Percentiles rank a stretch among this genome's conserved stretches.
phyloP scores from a whole-genome alignment of 2,329 filamentous ascomycete genomes.

The Leptographium radiaticola region DNA sequence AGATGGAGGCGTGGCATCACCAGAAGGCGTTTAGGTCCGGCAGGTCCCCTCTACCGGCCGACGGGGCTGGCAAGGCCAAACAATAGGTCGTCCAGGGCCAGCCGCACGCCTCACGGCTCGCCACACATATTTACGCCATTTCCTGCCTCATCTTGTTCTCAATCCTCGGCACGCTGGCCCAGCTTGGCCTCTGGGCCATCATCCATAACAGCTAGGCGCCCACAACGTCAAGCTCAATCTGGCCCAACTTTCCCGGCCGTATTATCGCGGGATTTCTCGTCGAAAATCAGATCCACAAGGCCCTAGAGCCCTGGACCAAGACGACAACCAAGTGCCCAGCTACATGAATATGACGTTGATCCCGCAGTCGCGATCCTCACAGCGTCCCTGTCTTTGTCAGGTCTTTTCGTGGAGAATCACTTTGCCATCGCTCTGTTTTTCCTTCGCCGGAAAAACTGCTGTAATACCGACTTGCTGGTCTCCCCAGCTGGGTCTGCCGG shows the following conservation, averaged over 20 bases:
- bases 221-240: slow-evolving; percentile 59
- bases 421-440: slow-evolving; percentile 49
- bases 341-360: slow-evolving; percentile 47
- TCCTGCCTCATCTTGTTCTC: slow-evolving; percentile 79
- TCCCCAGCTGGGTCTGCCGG: slow-evolving; percentile 66
- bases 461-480: slow-evolving; percentile 49
- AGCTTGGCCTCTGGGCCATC: slow-evolving; percentile 65
- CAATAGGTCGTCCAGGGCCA: not conserved
- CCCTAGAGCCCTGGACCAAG: not conserved
- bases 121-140: slow-evolving; percentile 53
- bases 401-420: slow-evolving; percentile 61
- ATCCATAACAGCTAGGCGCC: slow-evolving; percentile 78
- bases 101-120: slow-evolving; percentile 29
- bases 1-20: not conserved
- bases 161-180: slow-evolving; percentile 68
- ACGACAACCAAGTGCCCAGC: slow-evolving; percentile 27
- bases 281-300: not conserved
- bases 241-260: slow-evolving; percentile 77
- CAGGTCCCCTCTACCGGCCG: not conserved
- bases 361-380: slow-evolving; percentile 52
- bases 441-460: slow-evolving; percentile 42
- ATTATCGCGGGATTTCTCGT: slow-evolving; percentile 69
- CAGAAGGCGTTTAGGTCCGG: not conserved
- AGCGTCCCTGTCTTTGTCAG: slow-evolving; percentile 55
- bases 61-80: slow-evolving; percentile 1